Evolutionary conservation across 2,329 filamentous ascomycete species (phyloP).

Genomic region (Neofusicoccum parvum): DNA sequence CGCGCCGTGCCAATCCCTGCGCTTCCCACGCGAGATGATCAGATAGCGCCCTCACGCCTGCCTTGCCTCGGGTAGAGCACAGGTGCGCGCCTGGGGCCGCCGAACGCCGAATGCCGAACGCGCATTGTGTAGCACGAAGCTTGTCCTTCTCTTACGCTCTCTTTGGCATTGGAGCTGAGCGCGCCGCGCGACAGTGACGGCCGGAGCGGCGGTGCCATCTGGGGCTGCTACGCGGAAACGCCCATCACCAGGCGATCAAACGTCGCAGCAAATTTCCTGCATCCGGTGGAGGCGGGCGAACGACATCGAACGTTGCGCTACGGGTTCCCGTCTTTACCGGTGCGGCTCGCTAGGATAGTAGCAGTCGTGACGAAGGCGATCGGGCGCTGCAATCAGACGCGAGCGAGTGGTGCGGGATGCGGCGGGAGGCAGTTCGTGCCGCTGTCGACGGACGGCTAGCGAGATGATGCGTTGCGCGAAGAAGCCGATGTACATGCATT

Average conservation of each 20-base stretch:
- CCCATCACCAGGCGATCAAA: not conserved
- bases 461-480: not conserved
- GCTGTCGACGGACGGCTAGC: not conserved
- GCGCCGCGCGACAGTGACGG: too few relatives aligned
- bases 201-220: too few relatives aligned
- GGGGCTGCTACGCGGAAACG: too few relatives aligned
- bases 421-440: conserved; percentile 3
- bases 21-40: too few relatives aligned
- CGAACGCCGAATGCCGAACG: too few relatives aligned
- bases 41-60: too few relatives aligned
- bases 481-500: not conserved
- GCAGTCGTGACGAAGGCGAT: not conserved
- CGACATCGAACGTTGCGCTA: not conserved
- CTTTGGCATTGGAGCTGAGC: too few relatives aligned
- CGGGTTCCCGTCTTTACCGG: not conserved
- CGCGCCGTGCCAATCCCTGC: not conserved
- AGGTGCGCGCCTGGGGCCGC: too few relatives aligned
- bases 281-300: not conserved
- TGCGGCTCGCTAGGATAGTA: not conserved
- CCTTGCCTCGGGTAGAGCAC: too few relatives aligned
- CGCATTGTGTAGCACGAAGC: too few relatives aligned
- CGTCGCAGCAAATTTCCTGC: not conserved
- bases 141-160: too few relatives aligned
- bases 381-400: not conserved
- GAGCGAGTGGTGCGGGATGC: not conserved